A percentile compares a stretch with the other conserved stretches of the same genome.
Evolutionary conservation across 2,329 filamentous ascomycete genomes (phyloP).

Genomic region (Ciborinia camelliae): DNA sequence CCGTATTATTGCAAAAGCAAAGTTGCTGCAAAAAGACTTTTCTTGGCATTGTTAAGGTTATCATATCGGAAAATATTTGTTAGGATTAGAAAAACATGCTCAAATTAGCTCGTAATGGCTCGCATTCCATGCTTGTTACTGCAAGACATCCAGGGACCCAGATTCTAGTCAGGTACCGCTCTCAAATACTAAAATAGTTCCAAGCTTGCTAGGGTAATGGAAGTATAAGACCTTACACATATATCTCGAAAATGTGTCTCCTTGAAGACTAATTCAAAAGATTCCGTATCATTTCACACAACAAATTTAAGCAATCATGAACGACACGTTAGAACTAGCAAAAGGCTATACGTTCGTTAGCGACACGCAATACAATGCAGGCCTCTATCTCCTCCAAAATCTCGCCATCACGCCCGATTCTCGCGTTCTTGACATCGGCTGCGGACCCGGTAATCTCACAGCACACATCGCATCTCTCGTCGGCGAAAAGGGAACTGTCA

Average conservation of each 20-base stretch:
- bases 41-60: background rate
- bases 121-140: background rate
- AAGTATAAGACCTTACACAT: too few species aligned
- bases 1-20: too few species aligned
- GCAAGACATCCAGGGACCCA: too few species aligned
- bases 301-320: background rate
- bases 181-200: too few species aligned
- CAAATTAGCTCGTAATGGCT: background rate
- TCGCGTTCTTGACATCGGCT: constrained; percentile 38
- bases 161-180: background rate
- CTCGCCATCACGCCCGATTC: constrained; percentile 4
- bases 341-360: constrained; percentile 22
- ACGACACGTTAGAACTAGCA: constrained; percentile 24
- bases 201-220: too few species aligned
- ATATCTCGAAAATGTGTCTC: too few species aligned
- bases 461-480: constrained; percentile 16
- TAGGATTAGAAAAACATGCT: background rate
- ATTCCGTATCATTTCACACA: too few species aligned
- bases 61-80: background rate
- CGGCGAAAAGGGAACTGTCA: constrained; percentile 3
- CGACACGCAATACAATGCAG: constrained; percentile 19
- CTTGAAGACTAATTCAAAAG: too few species aligned
- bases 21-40: background rate
- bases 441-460: constrained; percentile 39
- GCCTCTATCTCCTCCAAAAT: constrained; percentile 17